Percentiles rank a stretch among this genome's conserved stretches.
These are phyloP conservation scores for Agaricus blazei DNA, from an alignment of 768 basidiomycete species.

Conservation along the genomic window DNA sequence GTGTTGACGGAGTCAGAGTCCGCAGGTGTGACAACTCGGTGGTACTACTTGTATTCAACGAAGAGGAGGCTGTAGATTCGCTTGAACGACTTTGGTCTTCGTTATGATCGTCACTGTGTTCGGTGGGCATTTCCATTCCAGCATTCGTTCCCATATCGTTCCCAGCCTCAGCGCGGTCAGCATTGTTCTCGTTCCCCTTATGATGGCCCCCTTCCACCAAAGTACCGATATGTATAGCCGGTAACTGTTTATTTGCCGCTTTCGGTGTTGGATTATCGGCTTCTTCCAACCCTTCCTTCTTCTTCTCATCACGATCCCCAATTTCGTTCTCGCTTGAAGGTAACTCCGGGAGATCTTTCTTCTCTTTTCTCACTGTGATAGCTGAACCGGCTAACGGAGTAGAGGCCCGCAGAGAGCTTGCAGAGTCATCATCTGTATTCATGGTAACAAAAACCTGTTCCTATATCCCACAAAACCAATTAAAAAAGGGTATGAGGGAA, in stretches of 20 bases:
- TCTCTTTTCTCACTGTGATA: constrained; percentile 11
- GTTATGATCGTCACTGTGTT: not conserved
- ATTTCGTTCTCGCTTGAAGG: constrained; percentile 54
- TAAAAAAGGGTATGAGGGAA: not conserved
- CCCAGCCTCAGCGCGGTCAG: not conserved
- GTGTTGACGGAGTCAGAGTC: constrained; percentile 12
- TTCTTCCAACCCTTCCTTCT: not conserved
- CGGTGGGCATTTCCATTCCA: not conserved
- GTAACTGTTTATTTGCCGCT: too few relatives aligned
- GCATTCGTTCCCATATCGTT: not conserved
- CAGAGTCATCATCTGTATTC: too few relatives aligned
- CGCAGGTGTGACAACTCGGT: constrained; percentile 11
- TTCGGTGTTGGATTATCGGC: not conserved
- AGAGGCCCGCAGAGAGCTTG: constrained; percentile 36
- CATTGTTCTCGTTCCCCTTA: not conserved
- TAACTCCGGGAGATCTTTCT: constrained; percentile 54
- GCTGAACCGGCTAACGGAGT: constrained; percentile 22
- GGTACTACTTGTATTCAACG: not conserved
- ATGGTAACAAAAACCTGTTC: not conserved
- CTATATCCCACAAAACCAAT: not conserved
- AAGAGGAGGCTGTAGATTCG: not conserved
- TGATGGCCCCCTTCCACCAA: not conserved
- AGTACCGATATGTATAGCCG: too few relatives aligned
- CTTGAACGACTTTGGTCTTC: not conserved
- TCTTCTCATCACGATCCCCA: constrained; percentile 25